Evolutionary conservation across 768 basidiomycete species (phyloP).

Genomic region (Tulasnella calospora): DNA sequence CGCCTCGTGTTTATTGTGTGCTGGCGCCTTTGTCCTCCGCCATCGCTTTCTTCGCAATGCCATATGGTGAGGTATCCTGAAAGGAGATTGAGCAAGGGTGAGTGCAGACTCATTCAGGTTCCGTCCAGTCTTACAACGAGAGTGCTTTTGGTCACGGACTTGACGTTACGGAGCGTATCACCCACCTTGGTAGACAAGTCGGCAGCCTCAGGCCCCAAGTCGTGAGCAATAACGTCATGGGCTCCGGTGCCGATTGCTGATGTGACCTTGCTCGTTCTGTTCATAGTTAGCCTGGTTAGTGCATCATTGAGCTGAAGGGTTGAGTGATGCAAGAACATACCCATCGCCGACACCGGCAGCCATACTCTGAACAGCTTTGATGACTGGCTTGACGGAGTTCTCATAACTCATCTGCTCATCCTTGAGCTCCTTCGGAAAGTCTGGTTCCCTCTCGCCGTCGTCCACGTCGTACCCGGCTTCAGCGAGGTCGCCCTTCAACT

Average conservation of each 20-base stretch:
- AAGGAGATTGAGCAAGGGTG: neutral
- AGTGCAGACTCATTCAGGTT: neutral
- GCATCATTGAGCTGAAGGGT: neutral
- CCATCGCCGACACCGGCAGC: neutral
- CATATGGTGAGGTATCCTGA: constrained; percentile 4
- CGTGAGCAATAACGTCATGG: constrained; percentile 4
- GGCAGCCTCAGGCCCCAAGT: constrained; percentile 9
- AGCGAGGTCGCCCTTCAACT: constrained; percentile 2
- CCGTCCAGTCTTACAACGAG: neutral
- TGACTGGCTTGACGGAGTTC: constrained; percentile 5
- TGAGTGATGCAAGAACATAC: neutral
- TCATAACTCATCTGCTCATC: neutral
- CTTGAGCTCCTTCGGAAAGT: neutral
- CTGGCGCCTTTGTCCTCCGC: neutral
- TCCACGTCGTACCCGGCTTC: constrained; percentile 18
- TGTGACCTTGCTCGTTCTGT: neutral
- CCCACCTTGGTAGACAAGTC: constrained; percentile 14
- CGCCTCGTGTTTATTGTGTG: neutral
- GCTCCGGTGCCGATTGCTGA: constrained; percentile 6
- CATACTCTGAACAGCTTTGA: neutral
- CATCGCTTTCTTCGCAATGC: constrained; percentile 7
- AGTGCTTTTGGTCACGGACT: neutral
- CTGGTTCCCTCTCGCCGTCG: constrained; percentile 2
- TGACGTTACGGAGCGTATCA: constrained; percentile 4
- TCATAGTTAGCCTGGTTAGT: neutral